Percentiles rank a stretch among this genome's conserved stretches.
These are phyloP conservation scores for Globisporangium splendens DNA, from an alignment of 352 stramenopile species.

Conservation along the genomic window DNA sequence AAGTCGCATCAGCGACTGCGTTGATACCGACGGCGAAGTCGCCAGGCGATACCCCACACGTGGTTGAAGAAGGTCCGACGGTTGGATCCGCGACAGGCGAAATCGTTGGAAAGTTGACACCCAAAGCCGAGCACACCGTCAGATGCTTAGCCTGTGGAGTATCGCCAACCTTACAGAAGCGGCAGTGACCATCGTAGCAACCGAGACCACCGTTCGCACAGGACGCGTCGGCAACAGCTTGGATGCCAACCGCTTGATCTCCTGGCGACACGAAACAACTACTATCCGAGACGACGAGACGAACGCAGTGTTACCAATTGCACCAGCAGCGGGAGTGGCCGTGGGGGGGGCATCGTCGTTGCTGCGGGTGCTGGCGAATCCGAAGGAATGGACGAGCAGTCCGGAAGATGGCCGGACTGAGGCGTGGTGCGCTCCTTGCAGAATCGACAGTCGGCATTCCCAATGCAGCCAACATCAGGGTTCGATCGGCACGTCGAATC, in stretches of 20 bases:
- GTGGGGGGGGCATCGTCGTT: too few relatives aligned
- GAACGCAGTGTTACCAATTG: too few relatives aligned
- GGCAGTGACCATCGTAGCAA: constrained; percentile 6
- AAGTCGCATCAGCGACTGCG: constrained; percentile 6
- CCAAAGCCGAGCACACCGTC: constrained; percentile 14
- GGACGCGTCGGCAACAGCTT: not conserved
- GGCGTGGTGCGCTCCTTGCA: constrained; percentile 33
- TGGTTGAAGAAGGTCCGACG: too few relatives aligned
- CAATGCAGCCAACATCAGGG: constrained; percentile 15
- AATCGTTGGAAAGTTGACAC: too few relatives aligned
- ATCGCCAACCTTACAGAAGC: constrained; percentile 12
- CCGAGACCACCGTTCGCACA: constrained; percentile 11
- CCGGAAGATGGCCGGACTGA: constrained; percentile 18
- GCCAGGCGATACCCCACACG: not conserved
- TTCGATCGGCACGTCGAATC: constrained; percentile 11
- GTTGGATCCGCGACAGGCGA: too few relatives aligned
- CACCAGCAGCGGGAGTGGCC: too few relatives aligned
- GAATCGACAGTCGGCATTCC: constrained; percentile 20
- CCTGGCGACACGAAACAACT: too few relatives aligned
- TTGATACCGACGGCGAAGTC: not conserved
- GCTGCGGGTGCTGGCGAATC: too few relatives aligned
- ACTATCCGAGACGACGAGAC: too few relatives aligned
- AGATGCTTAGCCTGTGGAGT: constrained; percentile 28
- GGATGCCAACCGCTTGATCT: constrained; percentile 2
- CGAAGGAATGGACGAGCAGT: too few relatives aligned